phyloP scores from a whole-genome alignment of 345 rosid genomes.

The Barbarea vulgaris region DNA sequence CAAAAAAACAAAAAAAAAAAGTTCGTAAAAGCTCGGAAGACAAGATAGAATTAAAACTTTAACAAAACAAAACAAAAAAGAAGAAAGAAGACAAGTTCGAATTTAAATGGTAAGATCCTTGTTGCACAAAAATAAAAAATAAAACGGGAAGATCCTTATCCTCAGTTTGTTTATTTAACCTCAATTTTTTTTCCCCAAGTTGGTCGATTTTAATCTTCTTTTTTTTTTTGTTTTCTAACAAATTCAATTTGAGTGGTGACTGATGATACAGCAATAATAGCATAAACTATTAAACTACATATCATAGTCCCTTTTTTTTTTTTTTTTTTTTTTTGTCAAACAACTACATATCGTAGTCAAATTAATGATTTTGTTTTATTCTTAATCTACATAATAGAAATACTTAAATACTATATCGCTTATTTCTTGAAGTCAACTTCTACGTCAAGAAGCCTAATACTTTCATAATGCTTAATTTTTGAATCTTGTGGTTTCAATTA shows the following conservation, averaged over 20 bases:
- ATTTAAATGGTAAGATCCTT: neutral
- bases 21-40: constrained; percentile 6
- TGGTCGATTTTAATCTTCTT: no score
- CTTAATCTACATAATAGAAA: no score
- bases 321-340: no score
- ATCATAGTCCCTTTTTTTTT: no score
- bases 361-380: neutral
- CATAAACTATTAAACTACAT: no score
- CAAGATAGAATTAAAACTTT: neutral
- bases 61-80: neutral
- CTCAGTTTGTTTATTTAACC: neutral
- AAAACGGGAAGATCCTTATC: neutral
- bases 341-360: neutral
- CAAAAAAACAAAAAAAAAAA: neutral
- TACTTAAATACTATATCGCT: neutral
- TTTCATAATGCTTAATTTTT: neutral
- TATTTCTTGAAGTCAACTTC: neutral
- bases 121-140: no score
- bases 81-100: neutral
- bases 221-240: no score
- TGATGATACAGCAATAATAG: neutral
- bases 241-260: neutral
- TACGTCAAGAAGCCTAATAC: neutral
- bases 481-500: neutral
- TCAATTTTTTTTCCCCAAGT: neutral